phyloP scores from a whole-genome alignment of 1,139 yeast genomes.

The Meyerozyma guilliermondii region DNA sequence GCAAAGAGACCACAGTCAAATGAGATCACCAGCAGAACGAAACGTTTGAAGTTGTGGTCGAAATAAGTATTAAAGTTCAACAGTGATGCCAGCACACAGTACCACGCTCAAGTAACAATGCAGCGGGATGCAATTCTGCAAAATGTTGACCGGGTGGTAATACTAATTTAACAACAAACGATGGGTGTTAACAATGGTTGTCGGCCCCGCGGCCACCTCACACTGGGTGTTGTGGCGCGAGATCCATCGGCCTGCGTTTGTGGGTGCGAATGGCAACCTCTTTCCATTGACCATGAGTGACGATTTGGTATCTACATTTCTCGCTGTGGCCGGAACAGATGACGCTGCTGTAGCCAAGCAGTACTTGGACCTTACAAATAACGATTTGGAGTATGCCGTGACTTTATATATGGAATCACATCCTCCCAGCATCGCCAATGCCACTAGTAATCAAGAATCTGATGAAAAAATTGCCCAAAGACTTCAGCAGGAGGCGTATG shows the following conservation, averaged over 20 bases:
- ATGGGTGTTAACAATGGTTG: neutral
- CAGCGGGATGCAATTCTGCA: too few species aligned
- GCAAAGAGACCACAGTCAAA: too few species aligned
- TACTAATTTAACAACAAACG: neutral
- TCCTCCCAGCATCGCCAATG: slow-evolving; percentile 18
- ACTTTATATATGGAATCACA: slow-evolving; percentile 68
- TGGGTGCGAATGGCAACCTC: neutral
- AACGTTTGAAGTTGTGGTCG: too few species aligned
- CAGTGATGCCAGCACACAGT: too few species aligned
- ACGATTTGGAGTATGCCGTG: slow-evolving; percentile 80
- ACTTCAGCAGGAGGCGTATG: slow-evolving; percentile 63
- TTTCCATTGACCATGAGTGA: slow-evolving; percentile 25
- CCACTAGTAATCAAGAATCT: slow-evolving; percentile 8
- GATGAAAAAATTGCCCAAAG: slow-evolving; percentile 63
- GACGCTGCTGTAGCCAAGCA: slow-evolving; percentile 70
- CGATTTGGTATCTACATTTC: slow-evolving; percentile 63
- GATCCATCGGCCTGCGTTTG: neutral
- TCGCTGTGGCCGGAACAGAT: slow-evolving; percentile 77
- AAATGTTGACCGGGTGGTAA: too few species aligned
- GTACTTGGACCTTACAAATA: slow-evolving; percentile 75
- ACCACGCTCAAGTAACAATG: too few species aligned
- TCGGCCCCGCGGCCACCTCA: neutral
- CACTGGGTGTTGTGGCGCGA: neutral
- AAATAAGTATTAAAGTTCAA: too few species aligned
- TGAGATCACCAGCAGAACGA: too few species aligned